Evolutionary conservation across 805 yeast genomes (phyloP).

Genomic region (Suhomyces xylopsoci): DNA sequence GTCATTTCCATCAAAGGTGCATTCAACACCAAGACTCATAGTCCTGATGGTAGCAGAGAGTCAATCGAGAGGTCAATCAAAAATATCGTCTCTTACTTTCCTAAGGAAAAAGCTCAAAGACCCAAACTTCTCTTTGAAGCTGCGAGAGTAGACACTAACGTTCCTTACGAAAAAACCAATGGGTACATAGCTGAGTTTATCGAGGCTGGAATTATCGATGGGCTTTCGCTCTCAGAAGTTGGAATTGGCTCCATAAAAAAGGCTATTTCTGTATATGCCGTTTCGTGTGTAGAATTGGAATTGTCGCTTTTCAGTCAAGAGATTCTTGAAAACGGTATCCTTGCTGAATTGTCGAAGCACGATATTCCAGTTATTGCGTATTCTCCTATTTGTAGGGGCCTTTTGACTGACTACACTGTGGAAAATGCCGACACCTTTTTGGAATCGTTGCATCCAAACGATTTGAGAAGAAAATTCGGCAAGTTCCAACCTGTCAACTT

Average conservation of each 20-base stretch:
- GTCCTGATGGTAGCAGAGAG: slow-evolving; percentile 53
- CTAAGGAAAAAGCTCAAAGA: slow-evolving; percentile 22
- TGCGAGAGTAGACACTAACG: slow-evolving; percentile 63
- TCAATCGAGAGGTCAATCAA: slow-evolving; percentile 48
- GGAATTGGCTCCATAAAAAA: slow-evolving; percentile 56
- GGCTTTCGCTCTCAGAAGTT: slow-evolving; percentile 74
- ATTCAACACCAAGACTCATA: slow-evolving; percentile 21
- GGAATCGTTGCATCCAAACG: slow-evolving; percentile 50
- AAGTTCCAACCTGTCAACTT: slow-evolving; percentile 60
- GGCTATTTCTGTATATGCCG: slow-evolving; percentile 55
- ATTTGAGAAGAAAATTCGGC: slow-evolving; percentile 51
- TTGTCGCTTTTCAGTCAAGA: slow-evolving; percentile 69
- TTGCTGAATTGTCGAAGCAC: slow-evolving; percentile 53
- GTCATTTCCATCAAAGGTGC: slow-evolving; percentile 71
- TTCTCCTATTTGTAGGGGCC: slow-evolving; percentile 64
- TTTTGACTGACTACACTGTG: slow-evolving; percentile 2
- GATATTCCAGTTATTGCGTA: slow-evolving; percentile 72
- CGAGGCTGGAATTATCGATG: slow-evolving; percentile 63
- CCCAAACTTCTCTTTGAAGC: slow-evolving; percentile 53
- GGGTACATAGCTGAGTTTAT: slow-evolving; percentile 55
- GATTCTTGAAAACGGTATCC: slow-evolving; percentile 57
- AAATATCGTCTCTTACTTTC: slow-evolving; percentile 31
- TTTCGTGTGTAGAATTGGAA: slow-evolving; percentile 75
- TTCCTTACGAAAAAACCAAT: slow-evolving; percentile 59
- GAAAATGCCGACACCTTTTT: slow-evolving; percentile 51